Base-by-base conservation (phyloP, 2,329 filamentous ascomycete genomes). In the Ceratocystis variospora region DNA sequence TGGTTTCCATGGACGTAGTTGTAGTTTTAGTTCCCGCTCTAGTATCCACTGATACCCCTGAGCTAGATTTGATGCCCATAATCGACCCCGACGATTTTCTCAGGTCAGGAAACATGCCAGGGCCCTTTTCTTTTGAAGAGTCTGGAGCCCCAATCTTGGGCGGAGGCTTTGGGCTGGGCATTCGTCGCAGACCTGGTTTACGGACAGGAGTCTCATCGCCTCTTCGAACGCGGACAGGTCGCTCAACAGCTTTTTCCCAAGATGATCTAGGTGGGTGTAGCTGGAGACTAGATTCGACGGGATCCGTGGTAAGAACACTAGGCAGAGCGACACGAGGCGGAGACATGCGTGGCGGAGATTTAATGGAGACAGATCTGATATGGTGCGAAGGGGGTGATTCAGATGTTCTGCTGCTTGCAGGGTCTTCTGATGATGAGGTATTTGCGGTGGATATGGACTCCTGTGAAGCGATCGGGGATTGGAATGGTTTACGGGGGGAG, bases 171-270 rank as follows among this genome's bases (percentile, higher is more conserved):
- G 66, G 66, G 45, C 66, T 68, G 10, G 59, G 62, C 28, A 65
- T 28, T 5, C 59, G 59, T 17, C 48, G 48, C 10, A 55, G 22
- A 5, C 17, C 41, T 12, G 63, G 45, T 15, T 46, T 53, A 22
- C 63, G 57, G 45, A 44, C 48, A 17, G 66, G 63, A 44, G 61
- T 62, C n/a, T 68, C 66, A 17, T 68, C 61, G 59, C 66, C 66
- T 57, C 66, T 62, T 8, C 66, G 63, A 22, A 66, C 50, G 8
- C 61, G 59, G 37, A 68, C 61, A 10, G 66, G 66, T 12, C 66
- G 46, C 50, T 67, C 63, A 15, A 66, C 50, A 7, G 66, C 63
- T 2, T 33, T 62, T 15, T 66, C 63, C 63, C 63, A 63, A n/a
- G 48, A 45, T 17, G 33, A 22, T 44, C 63, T 64, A 28, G 44